Percentiles rank a stretch among this genome's conserved stretches.
phyloP scores from a whole-genome alignment of 1,284 basidiomycete genomes.

The Sanghuangporus baumii region DNA sequence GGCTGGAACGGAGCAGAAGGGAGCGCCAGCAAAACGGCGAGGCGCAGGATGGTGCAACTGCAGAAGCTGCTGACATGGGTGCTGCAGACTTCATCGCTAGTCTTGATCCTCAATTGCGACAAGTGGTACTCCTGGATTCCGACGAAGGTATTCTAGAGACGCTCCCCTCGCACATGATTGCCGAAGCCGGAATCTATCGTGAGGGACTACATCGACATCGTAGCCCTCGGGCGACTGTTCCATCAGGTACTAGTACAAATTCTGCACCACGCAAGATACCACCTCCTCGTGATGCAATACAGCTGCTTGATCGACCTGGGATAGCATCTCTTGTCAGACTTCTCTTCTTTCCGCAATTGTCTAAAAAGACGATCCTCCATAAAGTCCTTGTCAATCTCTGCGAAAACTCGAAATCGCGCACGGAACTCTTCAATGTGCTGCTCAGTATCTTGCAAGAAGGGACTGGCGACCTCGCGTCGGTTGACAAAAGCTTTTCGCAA shows the following conservation, averaged over 20 bases:
- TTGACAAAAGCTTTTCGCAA: constrained; percentile 92
- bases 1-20: constrained; percentile 70
- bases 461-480: constrained; percentile 84
- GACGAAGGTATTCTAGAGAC: constrained; percentile 79
- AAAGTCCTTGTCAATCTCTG: constrained; percentile 93
- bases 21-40: constrained; percentile 40
- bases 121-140: constrained; percentile 83
- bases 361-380: constrained; percentile 82
- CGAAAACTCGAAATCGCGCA: constrained; percentile 89
- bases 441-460: constrained; percentile 93
- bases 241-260: constrained; percentile 24
- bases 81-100: constrained; percentile 85
- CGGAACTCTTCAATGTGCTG: constrained; percentile 89
- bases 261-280: constrained; percentile 43
- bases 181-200: constrained; percentile 69
- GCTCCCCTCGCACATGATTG: constrained; percentile 77
- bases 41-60: constrained; percentile 22
- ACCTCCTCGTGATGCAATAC: constrained; percentile 80
- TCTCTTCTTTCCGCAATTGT: constrained; percentile 93
- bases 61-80: constrained; percentile 67
- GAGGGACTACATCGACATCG: constrained; percentile 37
- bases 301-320: constrained; percentile 88
- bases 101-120: constrained; percentile 79
- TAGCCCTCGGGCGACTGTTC: constrained; percentile 29
- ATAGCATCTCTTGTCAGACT: constrained; percentile 89